phyloP scores from a whole-genome alignment of 169 alveolate species.

The Plasmodium yoelii region DNA sequence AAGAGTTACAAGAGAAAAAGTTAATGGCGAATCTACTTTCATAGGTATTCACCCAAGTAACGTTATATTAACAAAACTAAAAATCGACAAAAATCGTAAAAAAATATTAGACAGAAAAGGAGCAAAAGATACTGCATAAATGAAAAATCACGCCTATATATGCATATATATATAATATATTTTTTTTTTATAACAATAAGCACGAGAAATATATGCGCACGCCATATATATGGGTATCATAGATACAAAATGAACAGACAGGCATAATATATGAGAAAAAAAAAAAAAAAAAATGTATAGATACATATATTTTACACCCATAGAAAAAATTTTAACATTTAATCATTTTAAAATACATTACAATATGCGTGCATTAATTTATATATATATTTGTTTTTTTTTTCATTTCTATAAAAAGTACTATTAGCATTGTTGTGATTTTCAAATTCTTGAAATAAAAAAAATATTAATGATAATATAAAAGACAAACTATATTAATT shows the following conservation, averaged over 20 bases:
- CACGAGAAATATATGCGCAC: not conserved
- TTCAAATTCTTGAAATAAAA: conserved; percentile 7
- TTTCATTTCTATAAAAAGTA: not conserved
- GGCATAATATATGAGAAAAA: too few relatives aligned
- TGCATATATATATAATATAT: not conserved
- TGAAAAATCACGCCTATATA: not conserved
- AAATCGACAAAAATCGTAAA: conserved; percentile 95
- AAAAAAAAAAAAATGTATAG: too few relatives aligned
- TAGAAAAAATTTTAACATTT: too few relatives aligned
- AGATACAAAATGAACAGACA: too few relatives aligned
- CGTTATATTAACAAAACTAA: conserved; percentile 96
- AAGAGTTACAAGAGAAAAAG: conserved; percentile 96
- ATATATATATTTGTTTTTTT: conserved; percentile 2
- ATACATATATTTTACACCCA: too few relatives aligned
- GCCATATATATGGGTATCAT: too few relatives aligned
- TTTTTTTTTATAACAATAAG: not conserved
- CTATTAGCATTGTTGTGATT: not conserved
- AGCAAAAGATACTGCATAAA: conserved; percentile 45
- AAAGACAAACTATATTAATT: not conserved
- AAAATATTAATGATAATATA: not conserved
- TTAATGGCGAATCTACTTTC: conserved; percentile 92
- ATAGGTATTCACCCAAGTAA: conserved; percentile 98
- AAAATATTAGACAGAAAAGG: conserved; percentile 94
- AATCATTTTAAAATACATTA: not conserved
- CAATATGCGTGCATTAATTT: not conserved